Percentiles rank a stretch among this genome's conserved stretches.
Conservation (phyloP, 257 asterid genomes). For the Solanum pennellii region DNA sequence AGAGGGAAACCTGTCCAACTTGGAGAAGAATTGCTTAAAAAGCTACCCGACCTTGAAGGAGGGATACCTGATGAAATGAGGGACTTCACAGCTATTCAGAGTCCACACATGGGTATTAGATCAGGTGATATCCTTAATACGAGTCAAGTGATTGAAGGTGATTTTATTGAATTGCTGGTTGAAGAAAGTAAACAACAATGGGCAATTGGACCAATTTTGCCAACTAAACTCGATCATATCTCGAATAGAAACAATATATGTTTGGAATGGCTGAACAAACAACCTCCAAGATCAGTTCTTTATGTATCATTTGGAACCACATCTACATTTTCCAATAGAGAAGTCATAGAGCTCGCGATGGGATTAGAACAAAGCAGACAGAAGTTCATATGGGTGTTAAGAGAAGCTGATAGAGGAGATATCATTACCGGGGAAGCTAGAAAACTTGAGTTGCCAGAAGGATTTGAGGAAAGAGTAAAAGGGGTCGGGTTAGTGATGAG, state of each 20-base stretch:
- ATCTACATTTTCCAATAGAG: neutral
- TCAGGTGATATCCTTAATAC: constrained; percentile 58
- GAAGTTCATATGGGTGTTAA: no score
- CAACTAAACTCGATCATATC: neutral
- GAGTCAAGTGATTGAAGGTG: constrained; percentile 32
- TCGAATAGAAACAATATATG: neutral
- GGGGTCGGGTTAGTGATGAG: no score
- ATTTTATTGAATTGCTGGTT: neutral
- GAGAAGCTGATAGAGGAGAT: no score
- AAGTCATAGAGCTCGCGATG: neutral
- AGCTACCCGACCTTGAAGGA: constrained; percentile 22
- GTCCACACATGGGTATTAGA: neutral
- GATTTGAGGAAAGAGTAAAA: no score
- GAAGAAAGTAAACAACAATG: neutral
- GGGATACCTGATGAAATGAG: constrained; percentile 23
- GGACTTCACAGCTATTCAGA: neutral
- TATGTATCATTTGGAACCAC: neutral
- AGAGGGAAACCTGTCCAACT: constrained; percentile 22
- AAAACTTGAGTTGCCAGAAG: no score
- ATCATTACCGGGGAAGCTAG: no score
- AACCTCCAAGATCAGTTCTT: neutral
- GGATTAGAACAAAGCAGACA: neutral
- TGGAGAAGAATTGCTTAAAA: constrained; percentile 12
- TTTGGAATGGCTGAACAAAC: neutral
- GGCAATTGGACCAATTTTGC: neutral